Percentiles rank a stretch among this genome's conserved stretches.
phyloP scores from a whole-genome alignment of 1,139 yeast genomes.

The Wickerhamiella infanticola region DNA sequence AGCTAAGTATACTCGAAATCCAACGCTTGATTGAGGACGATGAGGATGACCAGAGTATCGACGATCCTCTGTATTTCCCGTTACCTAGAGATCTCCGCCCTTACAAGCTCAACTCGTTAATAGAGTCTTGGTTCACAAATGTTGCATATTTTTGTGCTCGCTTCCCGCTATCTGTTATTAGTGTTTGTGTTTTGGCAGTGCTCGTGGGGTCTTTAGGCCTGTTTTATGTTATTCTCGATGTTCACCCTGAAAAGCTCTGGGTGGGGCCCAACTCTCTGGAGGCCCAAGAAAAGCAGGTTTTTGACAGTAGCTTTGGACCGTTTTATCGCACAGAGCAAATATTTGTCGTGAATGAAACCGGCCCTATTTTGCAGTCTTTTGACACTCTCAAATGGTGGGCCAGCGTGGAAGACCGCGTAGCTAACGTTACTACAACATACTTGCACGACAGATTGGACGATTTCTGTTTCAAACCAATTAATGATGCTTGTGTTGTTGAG shows the following conservation, averaged over 20 bases:
- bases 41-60: slow-evolving; percentile 18
- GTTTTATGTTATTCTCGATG: slow-evolving; percentile 43
- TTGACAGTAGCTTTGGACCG: slow-evolving; percentile 75
- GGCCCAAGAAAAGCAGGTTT: slow-evolving; percentile 48
- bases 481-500: slow-evolving; percentile 67
- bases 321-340: slow-evolving; percentile 82
- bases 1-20: slow-evolving; percentile 7
- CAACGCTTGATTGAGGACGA: slow-evolving; percentile 16
- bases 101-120: slow-evolving; percentile 30
- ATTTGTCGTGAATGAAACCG: slow-evolving; percentile 55
- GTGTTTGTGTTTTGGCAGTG: slow-evolving; percentile 31
- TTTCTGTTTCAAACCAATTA: slow-evolving; percentile 70
- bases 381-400: slow-evolving; percentile 79
- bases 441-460: slow-evolving; percentile 31
- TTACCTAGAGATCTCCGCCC: slow-evolving; percentile 14
- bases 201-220: slow-evolving; percentile 40
- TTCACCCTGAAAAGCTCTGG: slow-evolving; percentile 75
- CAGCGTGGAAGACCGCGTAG: slow-evolving; percentile 46
- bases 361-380: slow-evolving; percentile 43
- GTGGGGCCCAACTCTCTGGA: slow-evolving; percentile 71
- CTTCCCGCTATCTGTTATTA: slow-evolving; percentile 42
- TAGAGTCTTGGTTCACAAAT: slow-evolving; percentile 33
- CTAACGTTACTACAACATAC: slow-evolving; percentile 16
- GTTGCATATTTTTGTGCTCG: slow-evolving; percentile 43
- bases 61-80: slow-evolving; percentile 11